Percentiles rank a stretch among this genome's conserved stretches.
Evolutionary conservation across 257 asterid genomes (phyloP).

Genomic region (Striga asiatica): DNA sequence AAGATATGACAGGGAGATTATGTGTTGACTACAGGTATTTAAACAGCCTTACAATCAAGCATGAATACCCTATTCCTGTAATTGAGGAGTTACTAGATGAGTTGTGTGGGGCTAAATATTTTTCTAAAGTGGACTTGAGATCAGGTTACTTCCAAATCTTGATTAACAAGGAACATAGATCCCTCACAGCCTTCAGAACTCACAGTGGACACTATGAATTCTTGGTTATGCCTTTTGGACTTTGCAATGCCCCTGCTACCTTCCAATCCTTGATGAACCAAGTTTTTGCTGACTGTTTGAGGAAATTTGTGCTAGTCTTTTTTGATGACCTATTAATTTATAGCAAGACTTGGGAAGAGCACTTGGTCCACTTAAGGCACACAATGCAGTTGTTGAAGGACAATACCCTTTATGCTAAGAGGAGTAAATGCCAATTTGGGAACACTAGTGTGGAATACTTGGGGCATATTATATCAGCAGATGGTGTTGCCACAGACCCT

Average conservation of each 20-base stretch:
- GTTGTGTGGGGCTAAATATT: neutral
- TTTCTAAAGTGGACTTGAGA: too few species aligned
- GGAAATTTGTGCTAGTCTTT: neutral
- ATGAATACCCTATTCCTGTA: too few species aligned
- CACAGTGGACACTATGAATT: too few species aligned
- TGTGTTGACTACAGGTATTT: too few species aligned
- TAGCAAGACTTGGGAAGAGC: neutral
- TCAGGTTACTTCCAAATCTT: too few species aligned
- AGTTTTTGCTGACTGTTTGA: neutral
- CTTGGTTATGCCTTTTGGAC: too few species aligned
- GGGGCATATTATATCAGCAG: neutral
- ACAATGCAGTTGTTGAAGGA: neutral
- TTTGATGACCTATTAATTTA: slow-evolving; percentile 5
- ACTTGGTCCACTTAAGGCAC: neutral
- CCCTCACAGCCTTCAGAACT: neutral
- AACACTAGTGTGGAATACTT: neutral
- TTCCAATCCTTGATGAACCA: neutral
- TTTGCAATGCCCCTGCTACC: too few species aligned
- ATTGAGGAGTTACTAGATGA: neutral
- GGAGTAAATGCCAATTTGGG: neutral
- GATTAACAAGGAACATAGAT: neutral
- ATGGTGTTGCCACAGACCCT: neutral
- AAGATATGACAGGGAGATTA: too few species aligned
- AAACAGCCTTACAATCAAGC: too few species aligned
- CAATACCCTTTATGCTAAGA: neutral